These are phyloP conservation scores for Leishmania braziliensis DNA, from an alignment of 208 protist genomes.

Conservation along the genomic window DNA sequence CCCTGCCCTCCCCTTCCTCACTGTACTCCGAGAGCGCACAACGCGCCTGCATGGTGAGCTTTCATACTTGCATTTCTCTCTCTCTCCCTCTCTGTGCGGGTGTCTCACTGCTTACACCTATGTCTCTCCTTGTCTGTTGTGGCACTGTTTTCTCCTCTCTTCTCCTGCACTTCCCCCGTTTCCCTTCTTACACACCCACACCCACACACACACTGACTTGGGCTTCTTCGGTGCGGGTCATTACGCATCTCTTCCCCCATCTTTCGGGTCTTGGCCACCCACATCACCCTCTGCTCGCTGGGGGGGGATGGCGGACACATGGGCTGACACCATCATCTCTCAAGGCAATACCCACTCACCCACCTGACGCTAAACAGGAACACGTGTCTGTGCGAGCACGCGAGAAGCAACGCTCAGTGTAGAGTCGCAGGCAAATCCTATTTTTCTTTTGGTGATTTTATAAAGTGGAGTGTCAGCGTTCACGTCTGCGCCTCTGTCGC, in stretches of 20 bases:
- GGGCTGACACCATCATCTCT: background rate
- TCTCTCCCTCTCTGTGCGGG: background rate
- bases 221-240: background rate
- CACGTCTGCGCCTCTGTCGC: too few relatives aligned
- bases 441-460: too few relatives aligned
- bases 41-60: too few relatives aligned
- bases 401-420: background rate
- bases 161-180: background rate
- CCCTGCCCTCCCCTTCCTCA: background rate
- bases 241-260: background rate
- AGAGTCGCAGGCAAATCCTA: background rate
- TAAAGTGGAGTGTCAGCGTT: too few relatives aligned
- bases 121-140: background rate
- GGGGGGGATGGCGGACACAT: background rate
- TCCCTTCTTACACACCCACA: background rate
- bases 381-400: background rate
- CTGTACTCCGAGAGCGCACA: too few relatives aligned
- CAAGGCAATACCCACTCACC: background rate
- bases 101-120: background rate
- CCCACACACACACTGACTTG: background rate
- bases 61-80: background rate
- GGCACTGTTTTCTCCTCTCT: background rate
- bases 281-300: background rate
- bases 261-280: background rate
- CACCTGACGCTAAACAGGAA: background rate